Evolutionary conservation across 208 protist genomes (phyloP), one percentile per base, ranked within the genome.

Genomic region (Phytomonas francai): DNA sequence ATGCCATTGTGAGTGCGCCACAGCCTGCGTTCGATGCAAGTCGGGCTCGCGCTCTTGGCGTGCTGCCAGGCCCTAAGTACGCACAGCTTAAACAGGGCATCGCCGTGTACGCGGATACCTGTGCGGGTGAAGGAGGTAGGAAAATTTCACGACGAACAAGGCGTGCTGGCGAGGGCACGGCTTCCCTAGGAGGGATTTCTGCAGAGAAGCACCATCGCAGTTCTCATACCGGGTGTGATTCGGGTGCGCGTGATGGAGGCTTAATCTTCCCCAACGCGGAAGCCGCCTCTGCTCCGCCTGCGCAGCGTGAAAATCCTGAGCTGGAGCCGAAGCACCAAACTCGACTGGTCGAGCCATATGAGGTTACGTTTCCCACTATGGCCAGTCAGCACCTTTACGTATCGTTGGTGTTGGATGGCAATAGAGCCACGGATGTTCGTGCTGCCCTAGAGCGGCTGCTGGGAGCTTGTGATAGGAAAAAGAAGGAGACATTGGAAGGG

Each of bases 381-480:
- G 81, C 77, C 0, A 94, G 86, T 39, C 65, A 45, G 27, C 69
- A 74, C 22, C 33, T 87, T 0, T 94, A 87, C 59, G 59, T 94
- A 7, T 85, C 84, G n/a, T 80, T 94, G 33, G 72, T 94, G 7
- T 73, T 94, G 29, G 89, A 94, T 69, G 79, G 84, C 14, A 76
- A 92, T 60, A 34, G 30, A 11, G 59, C 72, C 0, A 58, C 59
- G 4, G 86, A 92, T 12, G 72, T 94, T 27, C 76, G 66, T 54
- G 36, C 2, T 8, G 80, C 86, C 1, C 30, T 94, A 25, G 42
- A 72, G 33, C 42, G 34, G 9, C 75, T 94, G 14, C 67, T 91
- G 57, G 77, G 72, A 45, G 3, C 63, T 39, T n/a, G 11, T 56
- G 22, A 22, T 22, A 36, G 28, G 68, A 34, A 58, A 51, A 32